Evolutionary conservation across 2,329 filamentous ascomycete species (phyloP).

Genomic region (Sporothrix schenckii): DNA sequence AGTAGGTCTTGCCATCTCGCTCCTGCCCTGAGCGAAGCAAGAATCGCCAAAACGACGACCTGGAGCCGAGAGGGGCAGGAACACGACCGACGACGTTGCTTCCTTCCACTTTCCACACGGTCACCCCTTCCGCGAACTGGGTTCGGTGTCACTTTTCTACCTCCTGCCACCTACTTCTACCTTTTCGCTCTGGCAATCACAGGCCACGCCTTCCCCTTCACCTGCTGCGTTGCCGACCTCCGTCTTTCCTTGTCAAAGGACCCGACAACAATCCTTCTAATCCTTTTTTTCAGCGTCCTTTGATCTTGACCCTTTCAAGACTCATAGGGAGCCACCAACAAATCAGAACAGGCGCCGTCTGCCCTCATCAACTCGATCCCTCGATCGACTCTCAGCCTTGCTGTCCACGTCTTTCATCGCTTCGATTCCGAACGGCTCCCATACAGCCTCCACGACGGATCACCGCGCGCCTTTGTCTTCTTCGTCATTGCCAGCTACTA

Average conservation of each 20-base stretch:
- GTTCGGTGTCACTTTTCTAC: slow-evolving; percentile 17
- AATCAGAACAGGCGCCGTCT: slow-evolving; percentile 4
- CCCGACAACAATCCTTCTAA: slow-evolving; percentile 12
- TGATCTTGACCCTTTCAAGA: not conserved
- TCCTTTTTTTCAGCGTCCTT: not conserved
- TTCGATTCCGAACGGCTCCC: slow-evolving; percentile 3
- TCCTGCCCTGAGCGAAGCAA: slow-evolving; percentile 21
- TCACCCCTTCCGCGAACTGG: slow-evolving; percentile 12
- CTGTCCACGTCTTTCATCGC: not conserved
- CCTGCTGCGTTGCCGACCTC: not conserved
- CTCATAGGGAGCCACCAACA: not conserved
- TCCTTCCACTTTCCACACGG: slow-evolving; percentile 2
- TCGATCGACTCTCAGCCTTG: not conserved
- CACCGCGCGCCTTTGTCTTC: slow-evolving; percentile 4
- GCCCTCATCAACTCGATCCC: not conserved
- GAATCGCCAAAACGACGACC: slow-evolving; percentile 21
- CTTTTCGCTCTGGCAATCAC: not conserved
- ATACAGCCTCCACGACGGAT: not conserved
- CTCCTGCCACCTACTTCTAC: not conserved
- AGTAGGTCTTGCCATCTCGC: slow-evolving; percentile 30
- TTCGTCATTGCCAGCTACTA: not conserved
- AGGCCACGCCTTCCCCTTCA: slow-evolving; percentile 1
- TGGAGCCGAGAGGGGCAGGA: slow-evolving; percentile 32
- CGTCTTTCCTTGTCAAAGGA: not conserved
- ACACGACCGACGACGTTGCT: slow-evolving; percentile 25